A percentile compares a stretch with the other conserved stretches of the same genome.
phyloP scores from a whole-genome alignment of 768 basidiomycete genomes.

The Calocybe cyanea region DNA sequence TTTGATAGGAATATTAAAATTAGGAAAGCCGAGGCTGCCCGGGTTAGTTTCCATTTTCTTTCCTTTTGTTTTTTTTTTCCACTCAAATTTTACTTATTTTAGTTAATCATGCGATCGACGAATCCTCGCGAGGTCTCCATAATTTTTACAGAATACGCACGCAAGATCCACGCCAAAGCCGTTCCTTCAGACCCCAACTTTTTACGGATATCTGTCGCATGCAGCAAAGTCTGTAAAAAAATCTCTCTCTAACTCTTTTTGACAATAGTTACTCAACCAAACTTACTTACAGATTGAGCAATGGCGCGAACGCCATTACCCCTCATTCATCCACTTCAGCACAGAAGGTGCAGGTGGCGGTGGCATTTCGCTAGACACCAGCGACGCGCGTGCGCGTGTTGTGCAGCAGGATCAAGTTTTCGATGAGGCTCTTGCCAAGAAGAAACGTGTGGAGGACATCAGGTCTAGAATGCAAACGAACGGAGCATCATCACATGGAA shows the following conservation, averaged over 20 bases:
- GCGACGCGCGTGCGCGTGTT: slow-evolving; percentile 57
- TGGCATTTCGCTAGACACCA: slow-evolving; percentile 34
- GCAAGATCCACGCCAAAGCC: slow-evolving; percentile 79
- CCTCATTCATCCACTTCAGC: slow-evolving; percentile 69
- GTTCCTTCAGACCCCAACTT: slow-evolving; percentile 82
- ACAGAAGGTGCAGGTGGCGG: slow-evolving; percentile 16
- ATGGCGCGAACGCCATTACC: slow-evolving; percentile 93
- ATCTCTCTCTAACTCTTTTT: not conserved
- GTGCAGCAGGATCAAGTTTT: slow-evolving; percentile 41
- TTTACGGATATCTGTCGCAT: slow-evolving; percentile 76
- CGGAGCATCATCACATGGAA: not conserved
- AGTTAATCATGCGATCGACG: slow-evolving; percentile 91
- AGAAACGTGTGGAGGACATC: slow-evolving; percentile 26
- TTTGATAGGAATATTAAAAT: slow-evolving; percentile 92
- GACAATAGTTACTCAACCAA: slow-evolving; percentile 4
- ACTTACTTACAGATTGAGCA: slow-evolving; percentile 66
- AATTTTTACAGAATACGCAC: slow-evolving; percentile 80
- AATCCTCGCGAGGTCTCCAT: slow-evolving; percentile 90
- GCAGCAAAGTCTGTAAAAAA: slow-evolving; percentile 61
- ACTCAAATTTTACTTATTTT: not conserved
- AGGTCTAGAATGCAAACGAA: slow-evolving; percentile 12
- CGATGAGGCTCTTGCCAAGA: slow-evolving; percentile 30
- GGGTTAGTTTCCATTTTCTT: slow-evolving; percentile 41
- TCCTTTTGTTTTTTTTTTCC: not conserved
- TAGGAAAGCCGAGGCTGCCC: slow-evolving; percentile 84